Evolutionary conservation across 345 rosid species (phyloP).

Genomic region (Murraya koenigii): DNA sequence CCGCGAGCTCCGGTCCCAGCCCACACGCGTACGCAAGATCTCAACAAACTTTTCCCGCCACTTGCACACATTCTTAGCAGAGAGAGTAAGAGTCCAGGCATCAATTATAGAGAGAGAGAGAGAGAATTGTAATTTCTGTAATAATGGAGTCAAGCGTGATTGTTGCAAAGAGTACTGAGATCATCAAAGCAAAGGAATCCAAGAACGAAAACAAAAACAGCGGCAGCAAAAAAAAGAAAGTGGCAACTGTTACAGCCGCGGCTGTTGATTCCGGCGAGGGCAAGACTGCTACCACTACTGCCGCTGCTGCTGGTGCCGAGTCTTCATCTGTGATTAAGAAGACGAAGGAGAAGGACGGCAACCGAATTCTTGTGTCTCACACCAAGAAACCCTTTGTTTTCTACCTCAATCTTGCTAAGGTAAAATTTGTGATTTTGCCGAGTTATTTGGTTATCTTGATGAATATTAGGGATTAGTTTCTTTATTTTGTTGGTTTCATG

Average conservation of each 20-base stretch:
- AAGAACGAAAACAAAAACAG: not conserved
- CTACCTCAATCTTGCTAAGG: constrained; percentile 42
- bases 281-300: constrained; percentile 5
- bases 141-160: constrained; percentile 23
- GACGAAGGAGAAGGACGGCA: constrained; percentile 8
- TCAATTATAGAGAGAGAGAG: not conserved
- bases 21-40: not conserved
- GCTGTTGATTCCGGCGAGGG: not conserved
- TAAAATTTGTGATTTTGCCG: not conserved
- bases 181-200: constrained; percentile 1
- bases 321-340: constrained; percentile 8
- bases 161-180: constrained; percentile 2
- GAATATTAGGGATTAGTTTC: not conserved
- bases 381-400: constrained; percentile 38
- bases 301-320: not conserved
- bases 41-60: constrained; percentile 9
- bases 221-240: not conserved
- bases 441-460: not conserved
- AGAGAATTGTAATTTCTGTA: not conserved
- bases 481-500: not conserved
- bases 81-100: not conserved
- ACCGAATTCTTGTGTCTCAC: constrained; percentile 31
- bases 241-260: not conserved
- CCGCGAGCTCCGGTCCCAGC: not conserved
- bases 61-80: not conserved